Percentiles rank a stretch among this genome's conserved stretches.
phyloP scores from a whole-genome alignment of 176 grass and related monocot genomes.

The Metroxylon sagu region DNA sequence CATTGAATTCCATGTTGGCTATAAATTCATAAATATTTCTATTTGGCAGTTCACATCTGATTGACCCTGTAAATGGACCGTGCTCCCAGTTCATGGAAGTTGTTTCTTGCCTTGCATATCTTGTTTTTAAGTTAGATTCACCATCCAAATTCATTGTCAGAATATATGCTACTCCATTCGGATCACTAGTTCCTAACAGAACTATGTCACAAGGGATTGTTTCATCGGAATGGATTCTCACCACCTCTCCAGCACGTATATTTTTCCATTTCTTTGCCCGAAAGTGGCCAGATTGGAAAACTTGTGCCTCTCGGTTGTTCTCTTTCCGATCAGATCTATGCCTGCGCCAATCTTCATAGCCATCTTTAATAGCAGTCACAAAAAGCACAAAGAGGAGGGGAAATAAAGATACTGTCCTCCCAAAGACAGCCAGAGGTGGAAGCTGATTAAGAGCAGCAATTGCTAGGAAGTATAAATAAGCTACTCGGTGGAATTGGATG shows the following conservation, averaged over 20 bases:
- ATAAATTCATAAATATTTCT: conserved; percentile 99
- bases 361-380: conserved; percentile 99
- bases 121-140: conserved; percentile 97
- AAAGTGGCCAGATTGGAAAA: conserved; percentile 80
- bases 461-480: conserved; percentile 95
- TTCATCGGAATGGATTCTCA: conserved; percentile 80
- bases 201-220: conserved; percentile 99
- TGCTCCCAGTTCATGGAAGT: conserved; percentile 42
- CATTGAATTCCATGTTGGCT: conserved; percentile 86
- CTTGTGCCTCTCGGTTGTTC: conserved; percentile 84
- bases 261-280: conserved; percentile 88
- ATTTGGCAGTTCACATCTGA: conserved; percentile 92
- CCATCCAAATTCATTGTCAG: conserved; percentile 99
- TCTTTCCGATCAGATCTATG: conserved; percentile 96
- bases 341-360: conserved; percentile 96
- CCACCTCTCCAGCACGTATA: conserved; percentile 83
- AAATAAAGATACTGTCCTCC: conserved; percentile 91
- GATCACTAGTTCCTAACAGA: conserved; percentile 74
- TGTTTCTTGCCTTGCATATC: conserved; percentile 94
- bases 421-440: conserved; percentile 96
- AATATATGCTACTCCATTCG: conserved; percentile 96
- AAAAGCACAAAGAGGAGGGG: conserved; percentile 90
- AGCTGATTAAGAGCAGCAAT: conserved; percentile 99
- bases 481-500: conserved; percentile 91
- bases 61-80: conserved; percentile 50